Conservation (phyloP, 345 rosid species). For the Alliaria petiolata region DNA sequence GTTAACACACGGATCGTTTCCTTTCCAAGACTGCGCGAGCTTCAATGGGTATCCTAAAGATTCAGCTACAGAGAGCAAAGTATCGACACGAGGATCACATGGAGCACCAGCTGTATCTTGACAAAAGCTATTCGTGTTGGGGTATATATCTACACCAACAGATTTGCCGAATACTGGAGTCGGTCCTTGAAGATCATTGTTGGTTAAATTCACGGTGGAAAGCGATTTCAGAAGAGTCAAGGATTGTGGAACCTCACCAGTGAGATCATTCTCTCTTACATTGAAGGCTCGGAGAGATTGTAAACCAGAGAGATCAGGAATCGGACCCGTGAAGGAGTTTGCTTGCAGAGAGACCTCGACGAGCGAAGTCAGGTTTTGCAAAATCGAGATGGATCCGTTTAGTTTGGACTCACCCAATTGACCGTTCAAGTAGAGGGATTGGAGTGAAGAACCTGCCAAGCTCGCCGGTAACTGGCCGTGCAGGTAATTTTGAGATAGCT, state of each 20-base stretch:
- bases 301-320: constrained; percentile 57
- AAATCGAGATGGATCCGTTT: constrained; percentile 50
- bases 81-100: constrained; percentile 39
- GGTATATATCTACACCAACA: constrained; percentile 20
- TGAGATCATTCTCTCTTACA: constrained; percentile 59
- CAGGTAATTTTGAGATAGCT: constrained; percentile 45
- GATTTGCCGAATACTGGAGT: constrained; percentile 29
- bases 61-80: constrained; percentile 32
- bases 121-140: constrained; percentile 36
- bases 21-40: constrained; percentile 40
- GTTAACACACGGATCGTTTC: constrained; percentile 53
- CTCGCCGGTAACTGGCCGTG: constrained; percentile 49
- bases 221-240: constrained; percentile 37
- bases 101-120: constrained; percentile 30
- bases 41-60: constrained; percentile 32
- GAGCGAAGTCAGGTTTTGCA: constrained; percentile 54
- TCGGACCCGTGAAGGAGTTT: constrained; percentile 62
- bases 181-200: constrained; percentile 41
- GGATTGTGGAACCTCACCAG: constrained; percentile 63
- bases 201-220: constrained; percentile 42
- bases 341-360: constrained; percentile 54
- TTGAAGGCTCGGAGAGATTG: constrained; percentile 35
- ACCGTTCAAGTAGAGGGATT: constrained; percentile 55
- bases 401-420: constrained; percentile 33
- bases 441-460: constrained; percentile 32